Percentiles rank a stretch among this genome's conserved stretches.
phyloP scores from a whole-genome alignment of 495 filamentous ascomycete species.

The Neurospora sp. region DNA sequence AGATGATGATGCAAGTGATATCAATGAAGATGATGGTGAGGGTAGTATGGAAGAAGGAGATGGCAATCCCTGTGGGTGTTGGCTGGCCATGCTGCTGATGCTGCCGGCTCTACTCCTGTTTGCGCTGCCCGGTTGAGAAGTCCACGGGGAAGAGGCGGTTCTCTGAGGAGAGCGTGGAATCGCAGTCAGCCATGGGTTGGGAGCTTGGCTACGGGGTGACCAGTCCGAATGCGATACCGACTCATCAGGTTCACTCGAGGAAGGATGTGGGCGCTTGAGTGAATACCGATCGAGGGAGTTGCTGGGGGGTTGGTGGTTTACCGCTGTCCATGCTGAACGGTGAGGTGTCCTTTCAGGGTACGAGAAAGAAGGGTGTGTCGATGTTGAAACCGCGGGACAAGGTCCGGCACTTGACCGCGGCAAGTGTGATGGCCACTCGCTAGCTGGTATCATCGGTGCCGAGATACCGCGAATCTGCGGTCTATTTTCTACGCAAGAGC shows the following conservation, averaged over 20 bases:
- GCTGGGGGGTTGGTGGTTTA: conserved; percentile 5
- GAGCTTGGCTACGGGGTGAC: conserved; percentile 4
- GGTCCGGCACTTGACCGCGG: background rate
- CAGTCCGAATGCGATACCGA: background rate
- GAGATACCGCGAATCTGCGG: background rate
- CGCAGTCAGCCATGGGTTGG: conserved; percentile 34
- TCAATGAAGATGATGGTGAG: background rate
- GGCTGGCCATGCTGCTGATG: background rate
- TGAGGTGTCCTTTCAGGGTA: background rate
- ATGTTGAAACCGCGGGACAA: background rate
- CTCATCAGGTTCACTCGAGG: background rate
- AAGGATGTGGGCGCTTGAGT: background rate
- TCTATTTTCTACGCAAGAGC: conserved; percentile 17
- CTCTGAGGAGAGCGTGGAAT: conserved; percentile 24
- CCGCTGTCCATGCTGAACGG: conserved; percentile 9
- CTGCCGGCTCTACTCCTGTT: background rate
- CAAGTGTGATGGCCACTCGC: background rate
- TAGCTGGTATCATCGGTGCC: conserved; percentile 31
- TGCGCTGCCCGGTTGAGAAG: background rate
- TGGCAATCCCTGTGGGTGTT: background rate
- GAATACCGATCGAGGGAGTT: conserved; percentile 3
- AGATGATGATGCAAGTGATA: background rate
- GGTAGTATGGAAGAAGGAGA: background rate
- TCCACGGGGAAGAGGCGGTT: background rate
- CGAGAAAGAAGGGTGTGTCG: background rate